Percentiles rank a stretch among this genome's conserved stretches.
These are phyloP conservation scores for Neofusicoccum sp. DNA, from an alignment of 2,329 filamentous ascomycete genomes.

Conservation along the genomic window DNA sequence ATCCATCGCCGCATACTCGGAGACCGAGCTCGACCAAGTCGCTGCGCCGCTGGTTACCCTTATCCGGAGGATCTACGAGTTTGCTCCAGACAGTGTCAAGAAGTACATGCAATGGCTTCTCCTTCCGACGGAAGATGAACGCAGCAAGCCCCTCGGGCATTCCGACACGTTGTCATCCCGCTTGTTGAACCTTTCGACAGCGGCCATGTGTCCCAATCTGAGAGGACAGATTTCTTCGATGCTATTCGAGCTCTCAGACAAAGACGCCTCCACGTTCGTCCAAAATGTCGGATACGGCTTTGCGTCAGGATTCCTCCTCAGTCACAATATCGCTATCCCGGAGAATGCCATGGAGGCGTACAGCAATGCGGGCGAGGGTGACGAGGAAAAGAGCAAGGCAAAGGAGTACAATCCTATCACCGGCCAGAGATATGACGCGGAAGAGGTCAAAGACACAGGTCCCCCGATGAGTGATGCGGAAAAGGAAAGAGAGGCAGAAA, in stretches of 20 bases:
- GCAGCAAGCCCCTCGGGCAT: constrained; percentile 74
- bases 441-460: constrained; percentile 56
- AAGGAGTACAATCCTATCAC: constrained; percentile 77
- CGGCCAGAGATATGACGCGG: constrained; percentile 75
- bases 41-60: constrained; percentile 75
- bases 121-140: constrained; percentile 76
- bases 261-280: constrained; percentile 77
- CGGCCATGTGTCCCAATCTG: constrained; percentile 70
- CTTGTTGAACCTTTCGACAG: constrained; percentile 76
- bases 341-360: constrained; percentile 62
- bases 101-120: constrained; percentile 66
- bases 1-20: constrained; percentile 64
- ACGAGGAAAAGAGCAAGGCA: constrained; percentile 25
- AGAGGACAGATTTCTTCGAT: constrained; percentile 75
- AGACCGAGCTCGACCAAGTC: constrained; percentile 71
- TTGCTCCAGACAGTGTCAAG: constrained; percentile 66
- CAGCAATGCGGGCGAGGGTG: constrained; percentile 4
- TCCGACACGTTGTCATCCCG: constrained; percentile 73
- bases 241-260: constrained; percentile 84
- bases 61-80: constrained; percentile 69
- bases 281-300: constrained; percentile 94
- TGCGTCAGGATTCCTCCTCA: constrained; percentile 85
- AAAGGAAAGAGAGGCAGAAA: constrained; percentile 88
- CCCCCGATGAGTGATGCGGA: constrained; percentile 87
- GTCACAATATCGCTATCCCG: constrained; percentile 78